Percentiles rank a stretch among this genome's conserved stretches.
Conservation (phyloP, 148 eudicot genomes). For the Spergularia marina region DNA sequence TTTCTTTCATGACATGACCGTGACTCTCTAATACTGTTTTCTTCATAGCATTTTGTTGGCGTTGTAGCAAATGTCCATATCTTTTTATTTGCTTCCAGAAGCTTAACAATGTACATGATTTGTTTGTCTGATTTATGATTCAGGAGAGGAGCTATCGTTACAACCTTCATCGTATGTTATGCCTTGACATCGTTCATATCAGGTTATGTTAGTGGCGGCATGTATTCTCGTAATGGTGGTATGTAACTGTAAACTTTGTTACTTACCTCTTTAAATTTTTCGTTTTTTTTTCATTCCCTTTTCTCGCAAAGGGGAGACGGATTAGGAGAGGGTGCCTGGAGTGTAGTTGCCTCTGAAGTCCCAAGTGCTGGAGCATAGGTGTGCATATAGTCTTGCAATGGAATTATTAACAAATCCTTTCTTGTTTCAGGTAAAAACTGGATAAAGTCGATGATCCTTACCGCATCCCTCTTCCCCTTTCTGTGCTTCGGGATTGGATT, state of each 20-base stretch:
- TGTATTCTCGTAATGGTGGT: slow-evolving; percentile 81
- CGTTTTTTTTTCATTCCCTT: not conserved
- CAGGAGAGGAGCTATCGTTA: slow-evolving; percentile 89
- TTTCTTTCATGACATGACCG: not conserved
- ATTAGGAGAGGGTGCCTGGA: no score
- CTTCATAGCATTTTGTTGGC: not conserved
- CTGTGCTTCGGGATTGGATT: slow-evolving; percentile 55
- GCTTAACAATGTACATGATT: no score
- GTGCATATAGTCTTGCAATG: no score
- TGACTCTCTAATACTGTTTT: not conserved
- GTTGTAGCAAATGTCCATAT: not conserved
- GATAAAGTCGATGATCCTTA: slow-evolving; percentile 14
- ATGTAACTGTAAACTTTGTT: slow-evolving; percentile 18
- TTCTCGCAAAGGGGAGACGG: no score
- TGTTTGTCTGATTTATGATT: no score
- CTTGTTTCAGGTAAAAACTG: slow-evolving; percentile 19
- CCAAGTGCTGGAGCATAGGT: no score
- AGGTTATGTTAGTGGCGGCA: slow-evolving; percentile 86
- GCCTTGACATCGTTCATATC: slow-evolving; percentile 80
- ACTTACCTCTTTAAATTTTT: not conserved
- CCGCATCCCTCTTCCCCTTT: not conserved
- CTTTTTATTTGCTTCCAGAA: not conserved
- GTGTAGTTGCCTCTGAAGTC: no score
- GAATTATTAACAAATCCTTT: no score
- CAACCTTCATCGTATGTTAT: slow-evolving; percentile 71